phyloP scores from a whole-genome alignment of 306 rosid genomes.

The Cucumis hystrix region DNA sequence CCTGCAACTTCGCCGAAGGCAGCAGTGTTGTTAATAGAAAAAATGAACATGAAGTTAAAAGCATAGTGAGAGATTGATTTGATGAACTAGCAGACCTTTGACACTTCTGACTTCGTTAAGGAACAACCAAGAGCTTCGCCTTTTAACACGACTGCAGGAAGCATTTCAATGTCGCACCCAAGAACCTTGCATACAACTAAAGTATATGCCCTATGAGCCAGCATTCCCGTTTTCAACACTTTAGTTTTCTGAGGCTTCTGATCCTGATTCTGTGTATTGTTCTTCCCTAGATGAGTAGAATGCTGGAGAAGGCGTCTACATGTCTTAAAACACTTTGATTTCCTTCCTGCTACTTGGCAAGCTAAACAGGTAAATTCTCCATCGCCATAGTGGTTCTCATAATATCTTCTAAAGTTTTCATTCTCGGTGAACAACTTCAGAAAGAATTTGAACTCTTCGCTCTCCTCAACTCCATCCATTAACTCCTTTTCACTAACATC shows the following conservation, averaged over 20 bases:
- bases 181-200: slow-evolving; percentile 13
- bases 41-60: neutral
- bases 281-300: neutral
- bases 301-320: neutral
- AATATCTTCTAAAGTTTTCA: slow-evolving; percentile 11
- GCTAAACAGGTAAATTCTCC: slow-evolving; percentile 18
- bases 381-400: slow-evolving; percentile 1
- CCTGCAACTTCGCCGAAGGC: neutral
- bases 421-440: slow-evolving; percentile 5
- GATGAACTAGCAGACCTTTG: neutral
- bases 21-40: neutral
- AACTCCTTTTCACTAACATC: neutral
- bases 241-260: neutral
- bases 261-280: neutral
- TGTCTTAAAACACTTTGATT: neutral
- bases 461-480: neutral
- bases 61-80: neutral
- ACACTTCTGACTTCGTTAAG: neutral
- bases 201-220: neutral
- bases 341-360: slow-evolving; percentile 12
- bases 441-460: slow-evolving; percentile 10
- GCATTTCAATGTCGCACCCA: slow-evolving; percentile 47
- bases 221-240: neutral
- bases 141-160: slow-evolving; percentile 35
- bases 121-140: slow-evolving; percentile 30